Percentiles rank a stretch among this genome's conserved stretches.
These are phyloP conservation scores for Chaetomium fimeti DNA, from an alignment of 495 filamentous ascomycete genomes.

Conservation along the genomic window DNA sequence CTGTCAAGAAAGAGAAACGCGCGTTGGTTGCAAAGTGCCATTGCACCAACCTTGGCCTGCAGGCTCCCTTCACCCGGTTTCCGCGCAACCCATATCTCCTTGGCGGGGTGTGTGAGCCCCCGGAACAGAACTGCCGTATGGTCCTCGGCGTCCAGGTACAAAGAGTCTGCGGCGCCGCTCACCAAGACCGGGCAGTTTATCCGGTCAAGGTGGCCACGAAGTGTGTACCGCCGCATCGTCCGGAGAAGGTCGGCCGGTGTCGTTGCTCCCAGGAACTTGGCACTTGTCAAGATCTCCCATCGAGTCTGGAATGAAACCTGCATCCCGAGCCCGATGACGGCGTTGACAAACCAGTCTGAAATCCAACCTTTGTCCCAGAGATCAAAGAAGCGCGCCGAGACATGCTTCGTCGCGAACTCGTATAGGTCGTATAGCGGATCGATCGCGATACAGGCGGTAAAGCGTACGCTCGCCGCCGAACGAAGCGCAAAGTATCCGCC, in stretches of 20 bases:
- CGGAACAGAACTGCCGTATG: conserved; percentile 16
- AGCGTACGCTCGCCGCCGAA: conserved; percentile 44
- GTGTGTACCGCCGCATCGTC: neutral
- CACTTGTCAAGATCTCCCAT: conserved; percentile 37
- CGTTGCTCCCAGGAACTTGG: no score
- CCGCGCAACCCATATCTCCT: conserved; percentile 29
- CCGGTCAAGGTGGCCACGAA: no score
- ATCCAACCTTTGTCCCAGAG: conserved; percentile 38
- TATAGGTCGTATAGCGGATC: conserved; percentile 46
- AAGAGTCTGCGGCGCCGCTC: conserved; percentile 31
- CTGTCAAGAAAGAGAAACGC: neutral
- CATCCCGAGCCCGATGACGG: conserved; percentile 13
- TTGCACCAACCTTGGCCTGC: conserved; percentile 34
- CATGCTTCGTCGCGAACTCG: conserved; percentile 32
- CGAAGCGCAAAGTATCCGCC: conserved; percentile 49
- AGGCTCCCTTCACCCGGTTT: conserved; percentile 25
- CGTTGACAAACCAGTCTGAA: conserved; percentile 32
- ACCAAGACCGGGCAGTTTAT: no score
- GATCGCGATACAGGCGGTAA: conserved; percentile 47
- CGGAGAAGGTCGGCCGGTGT: conserved; percentile 28
- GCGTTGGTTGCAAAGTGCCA: neutral
- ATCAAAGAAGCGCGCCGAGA: conserved; percentile 36
- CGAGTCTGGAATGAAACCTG: conserved; percentile 32
- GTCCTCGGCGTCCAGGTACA: conserved; percentile 17
- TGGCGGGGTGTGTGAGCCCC: conserved; percentile 7